Percentiles rank a stretch among this genome's conserved stretches.
Conservation (phyloP, 805 yeast species). For the Candida krabiensis region DNA sequence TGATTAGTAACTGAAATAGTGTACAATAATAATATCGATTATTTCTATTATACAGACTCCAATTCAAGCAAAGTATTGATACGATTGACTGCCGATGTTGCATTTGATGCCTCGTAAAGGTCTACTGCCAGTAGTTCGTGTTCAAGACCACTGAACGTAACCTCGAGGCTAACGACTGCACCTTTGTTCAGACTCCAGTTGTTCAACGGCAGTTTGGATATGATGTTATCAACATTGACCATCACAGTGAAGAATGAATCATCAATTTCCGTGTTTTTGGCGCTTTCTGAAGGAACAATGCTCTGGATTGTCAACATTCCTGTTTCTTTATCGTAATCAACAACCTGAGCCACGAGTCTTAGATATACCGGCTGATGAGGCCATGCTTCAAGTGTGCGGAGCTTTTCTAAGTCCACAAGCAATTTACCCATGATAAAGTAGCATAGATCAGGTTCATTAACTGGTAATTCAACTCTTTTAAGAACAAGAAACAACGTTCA, state of each 20-base stretch:
- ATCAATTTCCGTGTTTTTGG: slow-evolving; percentile 1
- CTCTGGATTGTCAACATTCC: slow-evolving; percentile 18
- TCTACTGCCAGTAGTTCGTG: slow-evolving; percentile 17
- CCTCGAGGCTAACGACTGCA: slow-evolving; percentile 25
- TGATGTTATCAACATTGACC: slow-evolving; percentile 13
- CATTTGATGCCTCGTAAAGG: slow-evolving; percentile 22
- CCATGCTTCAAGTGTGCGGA: slow-evolving; percentile 10
- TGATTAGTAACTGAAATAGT: no score
- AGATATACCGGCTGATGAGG: slow-evolving; percentile 14
- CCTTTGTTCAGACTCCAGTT: slow-evolving; percentile 17
- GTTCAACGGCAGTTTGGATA: slow-evolving; percentile 7
- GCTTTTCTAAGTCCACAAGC: slow-evolving; percentile 15
- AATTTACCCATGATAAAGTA: slow-evolving; percentile 29
- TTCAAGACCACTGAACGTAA: slow-evolving; percentile 12
- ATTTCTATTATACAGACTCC: slow-evolving; percentile 8
- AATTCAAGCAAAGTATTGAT: slow-evolving; percentile 14
- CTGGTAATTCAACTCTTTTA: no score
- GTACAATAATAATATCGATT: no score
- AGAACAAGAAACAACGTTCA: no score
- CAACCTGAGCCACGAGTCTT: slow-evolving; percentile 24
- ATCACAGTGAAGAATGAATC: neutral
- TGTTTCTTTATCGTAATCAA: slow-evolving; percentile 15
- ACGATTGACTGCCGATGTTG: slow-evolving; percentile 12
- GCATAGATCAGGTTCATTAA: no score
- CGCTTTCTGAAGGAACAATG: slow-evolving; percentile 8